Conservation (phyloP, 2,329 filamentous ascomycete genomes). For the Colletotrichum aenigma region DNA sequence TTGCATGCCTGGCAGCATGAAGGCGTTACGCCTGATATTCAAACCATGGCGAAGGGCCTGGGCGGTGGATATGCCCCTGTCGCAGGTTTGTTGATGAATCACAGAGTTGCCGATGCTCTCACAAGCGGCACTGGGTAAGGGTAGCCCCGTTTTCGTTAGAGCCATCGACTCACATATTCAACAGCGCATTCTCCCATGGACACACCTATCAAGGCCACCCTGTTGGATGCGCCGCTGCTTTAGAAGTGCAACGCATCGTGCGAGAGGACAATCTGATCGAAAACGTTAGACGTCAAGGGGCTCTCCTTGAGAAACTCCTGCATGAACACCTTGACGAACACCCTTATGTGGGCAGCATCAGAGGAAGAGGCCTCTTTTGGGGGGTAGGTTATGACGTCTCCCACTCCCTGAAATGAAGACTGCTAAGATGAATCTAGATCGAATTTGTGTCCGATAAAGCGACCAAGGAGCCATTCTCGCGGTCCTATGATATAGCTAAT, state of each 20-base stretch:
- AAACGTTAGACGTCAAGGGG: constrained; percentile 62
- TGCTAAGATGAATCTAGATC: constrained; percentile 15
- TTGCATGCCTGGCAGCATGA: constrained; percentile 27
- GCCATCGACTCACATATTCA: not conserved
- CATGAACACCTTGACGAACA: constrained; percentile 25
- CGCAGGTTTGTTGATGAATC: constrained; percentile 56
- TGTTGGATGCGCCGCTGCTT: constrained; percentile 61
- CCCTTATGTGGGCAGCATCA: constrained; percentile 31
- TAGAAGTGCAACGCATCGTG: constrained; percentile 67
- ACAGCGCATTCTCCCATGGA: constrained; percentile 49
- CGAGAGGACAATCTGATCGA: constrained; percentile 59
- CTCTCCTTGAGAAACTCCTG: constrained; percentile 15
- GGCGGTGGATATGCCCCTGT: constrained; percentile 60
- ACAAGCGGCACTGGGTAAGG: constrained; percentile 43
- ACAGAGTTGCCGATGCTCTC: constrained; percentile 53
- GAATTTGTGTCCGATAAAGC: constrained; percentile 31
- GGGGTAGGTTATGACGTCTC: constrained; percentile 14
- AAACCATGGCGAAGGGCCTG: constrained; percentile 63
- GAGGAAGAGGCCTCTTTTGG: constrained; percentile 35
- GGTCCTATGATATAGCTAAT: constrained; percentile 28
- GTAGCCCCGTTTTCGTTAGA: constrained; percentile 2
- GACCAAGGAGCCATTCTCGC: constrained; percentile 32
- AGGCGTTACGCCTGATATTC: constrained; percentile 52
- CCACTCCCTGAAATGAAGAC: too few species aligned
- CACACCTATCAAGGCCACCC: constrained; percentile 69